Base-by-base conservation (phyloP, 2,329 filamentous ascomycete genomes). In the Cladorrhinum sp. region DNA sequence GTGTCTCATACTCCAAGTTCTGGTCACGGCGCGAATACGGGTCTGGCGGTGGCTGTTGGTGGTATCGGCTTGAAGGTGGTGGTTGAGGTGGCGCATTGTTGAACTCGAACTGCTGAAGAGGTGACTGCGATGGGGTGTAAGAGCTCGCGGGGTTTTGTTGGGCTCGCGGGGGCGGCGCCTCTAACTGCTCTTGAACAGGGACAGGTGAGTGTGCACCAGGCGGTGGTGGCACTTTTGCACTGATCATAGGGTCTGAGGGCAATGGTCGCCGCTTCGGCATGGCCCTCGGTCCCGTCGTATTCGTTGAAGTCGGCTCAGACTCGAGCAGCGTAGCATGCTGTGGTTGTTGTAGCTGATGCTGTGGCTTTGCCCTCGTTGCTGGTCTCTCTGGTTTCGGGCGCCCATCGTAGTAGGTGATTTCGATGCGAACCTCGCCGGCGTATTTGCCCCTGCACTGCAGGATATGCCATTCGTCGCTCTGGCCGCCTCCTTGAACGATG, bases 351-450 rank as follows among this genome's bases (percentile, higher is more conserved):
- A 18, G 42, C 42, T 46, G 42, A 7, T 3, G 42, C 4, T 59
- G 63, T 48, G 74, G 72, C 68, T 76, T 85, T 61, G 82, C 77
- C 71, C 84, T 87, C 63, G 85, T 81, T 7, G 76, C 77, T 1
- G 81, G 77, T 75, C 89, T 92, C 62, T 96, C 91, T 12, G 83
- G 82, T 75, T 95, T 95, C 20, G 92, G 90, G 24, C 94, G 84
- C 59, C 84, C 87, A 74, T 99, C 95, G 79, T 98, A 99, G 77
- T 90, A 99, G 48, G 95, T 99, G 76, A 97, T 88, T 76, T 99
- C 95, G 65, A 99, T 88, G 67, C 94, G 85, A 65, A 99, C 87
- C 74, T 98, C 94, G 59, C 95, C 95, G 6, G 95, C 94, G 70
- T 98, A 99, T 80, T 96, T 96, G 65, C 93, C 92, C 72, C 88